Evolutionary conservation across 352 stramenopile species (phyloP), one percentile per base, ranked within the genome.

Genomic region (Globisporangium splendens): DNA sequence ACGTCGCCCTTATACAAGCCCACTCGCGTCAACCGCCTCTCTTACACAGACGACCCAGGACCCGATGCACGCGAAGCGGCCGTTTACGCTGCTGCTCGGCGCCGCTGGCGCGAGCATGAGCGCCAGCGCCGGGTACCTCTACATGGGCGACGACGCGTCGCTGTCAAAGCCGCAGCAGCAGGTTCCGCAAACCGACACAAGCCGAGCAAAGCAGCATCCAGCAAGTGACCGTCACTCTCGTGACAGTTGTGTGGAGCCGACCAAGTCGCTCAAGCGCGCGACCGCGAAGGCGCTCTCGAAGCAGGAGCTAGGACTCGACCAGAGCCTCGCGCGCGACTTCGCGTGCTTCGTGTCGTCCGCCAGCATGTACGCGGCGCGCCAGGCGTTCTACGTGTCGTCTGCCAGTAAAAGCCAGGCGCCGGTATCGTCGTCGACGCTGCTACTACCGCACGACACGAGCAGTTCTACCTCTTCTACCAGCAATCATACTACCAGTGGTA

Each of bases 261-360:
- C 47, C 31, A 18, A 31, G 38, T 21, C 8, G 14, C 7, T 39
- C 8, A 43, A 35, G 17, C 21, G n/a, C n/a, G n/a, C 15, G 6
- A 13, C 2, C 5, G 12, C 20, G 4, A 53, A 46, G 31, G 67
- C 69, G 18, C 70, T 70, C 43, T 81, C 72, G 20, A 81, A 74
- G 63, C 69, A 81, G 44, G 79, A 84, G 44, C 65, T 89, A 12
- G 79, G 77, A 11, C 68, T 88, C 58, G 77, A 89, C 47, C 82
- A 91, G 67, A 91, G 82, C 68, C 62, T 84, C 28, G 68, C 70
- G 22, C 77, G 82, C 46, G 77, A 91, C 44, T 56, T 91, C 42
- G 82, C 77, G 35, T 88, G 79, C 52, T 86, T 75, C 68, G 68
- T 88, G 38, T 86, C 82, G 24, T 85, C 75, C 0, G 73, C 73